phyloP scores from a whole-genome alignment of 2,329 filamentous ascomycete species.

The Emergomyces orientalis region DNA sequence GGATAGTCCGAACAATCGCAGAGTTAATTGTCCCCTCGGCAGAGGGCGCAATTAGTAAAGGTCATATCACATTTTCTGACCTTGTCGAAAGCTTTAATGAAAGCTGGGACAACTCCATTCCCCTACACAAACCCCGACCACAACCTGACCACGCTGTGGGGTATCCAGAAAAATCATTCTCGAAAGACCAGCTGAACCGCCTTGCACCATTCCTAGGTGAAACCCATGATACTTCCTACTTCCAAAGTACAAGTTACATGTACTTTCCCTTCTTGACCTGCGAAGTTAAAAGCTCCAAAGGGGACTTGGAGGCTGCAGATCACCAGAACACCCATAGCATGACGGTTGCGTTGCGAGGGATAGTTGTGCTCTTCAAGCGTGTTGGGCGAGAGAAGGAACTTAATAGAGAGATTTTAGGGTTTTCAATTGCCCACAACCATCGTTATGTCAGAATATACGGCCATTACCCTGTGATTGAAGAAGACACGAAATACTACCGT shows the following conservation, averaged over 20 bases:
- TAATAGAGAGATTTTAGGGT: not conserved
- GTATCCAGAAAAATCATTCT: not conserved
- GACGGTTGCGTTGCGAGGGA: not conserved
- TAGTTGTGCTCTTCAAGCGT: not conserved
- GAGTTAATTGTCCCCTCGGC: not conserved
- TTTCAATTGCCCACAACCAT: not conserved
- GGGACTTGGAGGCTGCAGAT: not conserved
- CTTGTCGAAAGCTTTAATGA: not conserved
- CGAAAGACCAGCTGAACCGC: not conserved
- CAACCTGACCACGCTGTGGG: not conserved
- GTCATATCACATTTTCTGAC: not conserved
- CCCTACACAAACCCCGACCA: not conserved
- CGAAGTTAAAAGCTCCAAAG: not conserved
- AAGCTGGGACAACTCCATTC: not conserved
- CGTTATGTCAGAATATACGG: not conserved
- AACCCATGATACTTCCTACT: not conserved
- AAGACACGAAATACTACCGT: not conserved
- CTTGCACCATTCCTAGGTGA: not conserved
- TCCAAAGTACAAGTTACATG: not conserved
- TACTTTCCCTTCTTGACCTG: not conserved
- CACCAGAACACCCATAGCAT: not conserved
- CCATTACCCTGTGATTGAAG: not conserved
- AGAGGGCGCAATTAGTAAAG: not conserved
- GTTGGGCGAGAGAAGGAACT: not conserved
- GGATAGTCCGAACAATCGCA: not conserved